Evolutionary conservation across 2,329 filamentous ascomycete genomes (phyloP).

Genomic region (Colletotrichum ledebouriae): DNA sequence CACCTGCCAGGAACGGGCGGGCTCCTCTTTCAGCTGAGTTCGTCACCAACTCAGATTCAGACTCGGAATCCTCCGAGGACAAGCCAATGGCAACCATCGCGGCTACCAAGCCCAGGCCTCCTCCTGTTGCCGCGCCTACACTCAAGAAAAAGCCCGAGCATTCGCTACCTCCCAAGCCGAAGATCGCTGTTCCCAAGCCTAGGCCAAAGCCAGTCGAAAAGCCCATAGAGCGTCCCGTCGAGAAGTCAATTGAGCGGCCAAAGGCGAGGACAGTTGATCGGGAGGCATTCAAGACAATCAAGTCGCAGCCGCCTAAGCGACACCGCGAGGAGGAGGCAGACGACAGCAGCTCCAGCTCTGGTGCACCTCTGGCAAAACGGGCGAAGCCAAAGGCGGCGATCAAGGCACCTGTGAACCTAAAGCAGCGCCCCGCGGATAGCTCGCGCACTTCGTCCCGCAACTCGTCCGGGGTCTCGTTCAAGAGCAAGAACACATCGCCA

Average conservation of each 20-base stretch:
- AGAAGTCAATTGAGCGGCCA: constrained; percentile 42
- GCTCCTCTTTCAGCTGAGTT: constrained; percentile 68
- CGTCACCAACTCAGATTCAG: constrained; percentile 68
- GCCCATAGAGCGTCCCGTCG: constrained; percentile 42
- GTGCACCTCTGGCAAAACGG: constrained; percentile 70
- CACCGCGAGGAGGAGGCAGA: constrained; percentile 63
- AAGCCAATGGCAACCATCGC: constrained; percentile 57
- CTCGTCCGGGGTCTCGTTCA: constrained; percentile 57
- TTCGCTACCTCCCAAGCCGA: constrained; percentile 48
- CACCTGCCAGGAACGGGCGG: constrained; percentile 57
- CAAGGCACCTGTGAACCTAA: constrained; percentile 50
- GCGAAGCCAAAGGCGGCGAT: constrained; percentile 63
- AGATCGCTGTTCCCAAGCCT: constrained; percentile 51
- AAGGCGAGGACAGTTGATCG: constrained; percentile 46
- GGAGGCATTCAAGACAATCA: constrained; percentile 51
- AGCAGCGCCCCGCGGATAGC: constrained; percentile 63
- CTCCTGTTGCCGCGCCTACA: constrained; percentile 43
- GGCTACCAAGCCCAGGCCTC: constrained; percentile 48
- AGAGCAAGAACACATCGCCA: constrained; percentile 64
- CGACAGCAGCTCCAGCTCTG: constrained; percentile 71
- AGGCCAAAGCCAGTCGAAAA: constrained; percentile 47
- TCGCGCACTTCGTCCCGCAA: constrained; percentile 61
- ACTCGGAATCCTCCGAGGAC: constrained; percentile 69
- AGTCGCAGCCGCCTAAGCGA: constrained; percentile 61
- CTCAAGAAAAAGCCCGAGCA: constrained; percentile 49